Conservation (phyloP, 2,329 filamentous ascomycete species). For the Sporothrix globosa region DNA sequence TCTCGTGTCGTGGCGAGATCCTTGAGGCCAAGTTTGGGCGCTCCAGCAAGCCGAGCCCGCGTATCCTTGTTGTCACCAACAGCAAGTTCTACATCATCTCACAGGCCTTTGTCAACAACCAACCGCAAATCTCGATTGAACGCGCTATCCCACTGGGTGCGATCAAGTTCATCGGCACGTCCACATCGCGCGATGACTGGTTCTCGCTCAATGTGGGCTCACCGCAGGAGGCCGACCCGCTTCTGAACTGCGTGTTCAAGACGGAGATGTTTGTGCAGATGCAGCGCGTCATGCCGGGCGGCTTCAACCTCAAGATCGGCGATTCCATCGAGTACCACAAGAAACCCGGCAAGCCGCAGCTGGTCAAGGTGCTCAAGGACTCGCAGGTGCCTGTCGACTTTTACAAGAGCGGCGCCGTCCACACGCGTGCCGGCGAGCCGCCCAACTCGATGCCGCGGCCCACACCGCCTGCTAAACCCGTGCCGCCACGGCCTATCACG, state of each 20-base stretch:
- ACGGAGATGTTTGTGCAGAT: constrained; percentile 97
- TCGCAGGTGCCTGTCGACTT: constrained; percentile 74
- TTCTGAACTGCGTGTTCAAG: constrained; percentile 92
- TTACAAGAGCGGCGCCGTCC: constrained; percentile 92
- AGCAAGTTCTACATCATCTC: constrained; percentile 87
- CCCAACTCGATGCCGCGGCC: constrained; percentile 80
- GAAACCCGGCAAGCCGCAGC: constrained; percentile 89
- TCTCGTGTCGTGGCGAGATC: constrained; percentile 88
- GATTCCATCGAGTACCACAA: constrained; percentile 93
- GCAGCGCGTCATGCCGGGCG: constrained; percentile 74
- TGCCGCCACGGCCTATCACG: constrained; percentile 87
- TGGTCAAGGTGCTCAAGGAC: constrained; percentile 90
- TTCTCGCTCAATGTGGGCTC: constrained; percentile 91
- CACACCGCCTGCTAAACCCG: constrained; percentile 83
- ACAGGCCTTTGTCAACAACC: constrained; percentile 79
- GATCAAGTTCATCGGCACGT: constrained; percentile 84
- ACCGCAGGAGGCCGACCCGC: constrained; percentile 87
- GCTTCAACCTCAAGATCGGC: constrained; percentile 80
- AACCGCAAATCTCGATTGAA: constrained; percentile 80
- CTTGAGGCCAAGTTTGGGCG: constrained; percentile 94
- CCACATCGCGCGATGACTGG: constrained; percentile 90
- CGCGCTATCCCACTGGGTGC: constrained; percentile 79
- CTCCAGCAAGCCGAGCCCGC: constrained; percentile 88
- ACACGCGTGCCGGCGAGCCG: constrained; percentile 82
- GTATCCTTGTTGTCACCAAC: constrained; percentile 81